These are phyloP conservation scores for Aegle marmelos DNA, from an alignment of 345 rosid species.

Conservation along the genomic window DNA sequence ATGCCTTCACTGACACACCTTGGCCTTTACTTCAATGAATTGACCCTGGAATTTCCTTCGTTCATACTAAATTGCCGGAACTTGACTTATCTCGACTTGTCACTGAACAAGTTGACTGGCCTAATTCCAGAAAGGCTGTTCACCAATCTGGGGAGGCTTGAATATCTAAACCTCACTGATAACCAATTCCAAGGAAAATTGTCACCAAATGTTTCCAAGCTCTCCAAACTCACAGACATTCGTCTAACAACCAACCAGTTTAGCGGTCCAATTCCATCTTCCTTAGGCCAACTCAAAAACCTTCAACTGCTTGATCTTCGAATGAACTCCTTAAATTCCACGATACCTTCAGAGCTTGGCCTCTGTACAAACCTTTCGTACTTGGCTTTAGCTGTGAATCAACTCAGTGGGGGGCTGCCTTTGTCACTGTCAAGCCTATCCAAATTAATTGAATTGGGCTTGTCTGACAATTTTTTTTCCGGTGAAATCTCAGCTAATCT, in stretches of 20 bases:
- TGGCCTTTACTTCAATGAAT: constrained; percentile 30
- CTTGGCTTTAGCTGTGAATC: constrained; percentile 51
- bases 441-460: constrained; percentile 30
- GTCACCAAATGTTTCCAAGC: constrained; percentile 42
- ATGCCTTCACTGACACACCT: constrained; percentile 51
- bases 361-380: constrained; percentile 47
- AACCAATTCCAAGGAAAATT: constrained; percentile 32
- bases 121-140: constrained; percentile 36
- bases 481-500: constrained; percentile 47
- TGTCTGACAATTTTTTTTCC: constrained; percentile 35
- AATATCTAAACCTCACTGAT: constrained; percentile 31
- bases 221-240: constrained; percentile 29
- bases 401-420: constrained; percentile 50
- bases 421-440: constrained; percentile 45
- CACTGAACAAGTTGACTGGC: constrained; percentile 39
- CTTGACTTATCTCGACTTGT: constrained; percentile 56
- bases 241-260: constrained; percentile 14
- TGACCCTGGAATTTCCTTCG: constrained; percentile 40
- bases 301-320: constrained; percentile 39
- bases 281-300: constrained; percentile 47
- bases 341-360: constrained; percentile 58
- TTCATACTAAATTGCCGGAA: constrained; percentile 41
- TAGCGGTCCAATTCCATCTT: constrained; percentile 45
- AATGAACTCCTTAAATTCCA: constrained; percentile 38
- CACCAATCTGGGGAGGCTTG: constrained; percentile 42